A percentile compares a stretch with the other conserved stretches of the same genome.
Evolutionary conservation across 2,329 filamentous ascomycete species (phyloP).

Genomic region (Chaetomiaceae sp.): DNA sequence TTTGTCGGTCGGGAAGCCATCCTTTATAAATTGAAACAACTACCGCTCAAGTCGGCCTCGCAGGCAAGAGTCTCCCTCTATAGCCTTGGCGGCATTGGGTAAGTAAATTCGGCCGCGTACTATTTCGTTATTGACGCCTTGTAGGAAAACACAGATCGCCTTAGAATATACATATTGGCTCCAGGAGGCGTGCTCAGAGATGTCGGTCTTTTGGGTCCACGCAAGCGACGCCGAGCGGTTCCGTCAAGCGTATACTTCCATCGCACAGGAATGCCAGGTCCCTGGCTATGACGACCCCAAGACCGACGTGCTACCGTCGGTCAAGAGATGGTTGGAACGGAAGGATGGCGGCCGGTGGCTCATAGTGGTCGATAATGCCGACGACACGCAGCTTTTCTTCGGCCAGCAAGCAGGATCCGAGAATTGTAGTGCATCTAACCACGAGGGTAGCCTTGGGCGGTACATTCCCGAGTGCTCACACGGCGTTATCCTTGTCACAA

Average conservation of each 20-base stretch:
- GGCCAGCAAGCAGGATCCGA: no score
- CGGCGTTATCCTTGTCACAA: neutral
- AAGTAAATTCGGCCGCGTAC: no score
- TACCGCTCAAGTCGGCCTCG: no score
- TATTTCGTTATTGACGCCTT: no score
- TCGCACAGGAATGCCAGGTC: conserved; percentile 27
- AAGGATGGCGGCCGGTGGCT: conserved; percentile 19
- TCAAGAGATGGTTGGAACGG: conserved; percentile 29
- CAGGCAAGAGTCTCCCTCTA: no score
- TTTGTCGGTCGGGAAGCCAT: no score
- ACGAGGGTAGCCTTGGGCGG: neutral
- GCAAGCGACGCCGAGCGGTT: conserved; percentile 32
- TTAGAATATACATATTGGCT: neutral
- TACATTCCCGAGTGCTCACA: neutral
- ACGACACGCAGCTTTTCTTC: neutral
- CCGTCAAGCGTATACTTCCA: conserved; percentile 26
- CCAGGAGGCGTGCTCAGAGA: conserved; percentile 16
- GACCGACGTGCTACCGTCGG: conserved; percentile 23
- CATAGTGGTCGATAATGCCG: conserved; percentile 23
- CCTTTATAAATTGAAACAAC: no score
- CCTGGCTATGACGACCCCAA: conserved; percentile 26
- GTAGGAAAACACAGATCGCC: no score
- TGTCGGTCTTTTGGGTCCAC: conserved; percentile 34
- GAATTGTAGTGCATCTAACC: neutral
- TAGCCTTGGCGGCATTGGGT: no score